phyloP scores from a whole-genome alignment of 2,329 filamentous ascomycete species.

The Diplodia mutila region DNA sequence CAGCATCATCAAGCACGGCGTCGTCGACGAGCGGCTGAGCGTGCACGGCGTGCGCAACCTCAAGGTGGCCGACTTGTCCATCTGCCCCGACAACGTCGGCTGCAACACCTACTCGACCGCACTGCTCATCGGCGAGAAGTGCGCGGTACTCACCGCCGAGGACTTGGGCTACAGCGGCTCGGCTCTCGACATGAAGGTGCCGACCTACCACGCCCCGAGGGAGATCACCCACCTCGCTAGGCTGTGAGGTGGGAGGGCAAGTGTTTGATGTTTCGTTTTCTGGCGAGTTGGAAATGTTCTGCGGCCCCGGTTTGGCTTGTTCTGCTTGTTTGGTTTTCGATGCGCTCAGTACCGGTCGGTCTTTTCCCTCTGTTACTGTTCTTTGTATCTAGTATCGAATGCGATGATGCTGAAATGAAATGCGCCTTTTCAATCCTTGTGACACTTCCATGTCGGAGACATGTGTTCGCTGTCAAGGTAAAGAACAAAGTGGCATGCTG shows the following conservation, averaged over 20 bases:
- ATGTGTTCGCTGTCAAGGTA: neutral
- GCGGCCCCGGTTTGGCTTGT: neutral
- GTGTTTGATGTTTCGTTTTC: neutral
- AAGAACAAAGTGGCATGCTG: neutral
- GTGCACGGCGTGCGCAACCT: slow-evolving; percentile 77
- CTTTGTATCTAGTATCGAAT: slow-evolving; percentile 10
- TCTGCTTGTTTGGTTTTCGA: neutral
- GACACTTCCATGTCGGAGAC: neutral
- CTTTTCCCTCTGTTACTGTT: slow-evolving; percentile 20
- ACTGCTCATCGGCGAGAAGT: slow-evolving; percentile 76
- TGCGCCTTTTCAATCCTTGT: neutral
- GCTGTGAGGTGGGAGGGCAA: slow-evolving; percentile 38
- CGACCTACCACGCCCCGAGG: slow-evolving; percentile 52
- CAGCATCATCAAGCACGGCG: slow-evolving; percentile 78
- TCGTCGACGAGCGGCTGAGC: slow-evolving; percentile 76
- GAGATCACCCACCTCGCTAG: slow-evolving; percentile 49
- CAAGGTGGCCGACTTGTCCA: slow-evolving; percentile 75
- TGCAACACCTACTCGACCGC: slow-evolving; percentile 66
- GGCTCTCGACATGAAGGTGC: slow-evolving; percentile 77
- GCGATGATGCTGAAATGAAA: neutral
- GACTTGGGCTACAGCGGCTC: slow-evolving; percentile 74
- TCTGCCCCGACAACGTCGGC: slow-evolving; percentile 79
- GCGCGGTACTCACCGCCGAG: slow-evolving; percentile 69
- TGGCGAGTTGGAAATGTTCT: neutral
- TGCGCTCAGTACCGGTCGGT: slow-evolving; percentile 12